Conservation (phyloP, 2,329 filamentous ascomycete species). For the Alternaria conjuncta region DNA sequence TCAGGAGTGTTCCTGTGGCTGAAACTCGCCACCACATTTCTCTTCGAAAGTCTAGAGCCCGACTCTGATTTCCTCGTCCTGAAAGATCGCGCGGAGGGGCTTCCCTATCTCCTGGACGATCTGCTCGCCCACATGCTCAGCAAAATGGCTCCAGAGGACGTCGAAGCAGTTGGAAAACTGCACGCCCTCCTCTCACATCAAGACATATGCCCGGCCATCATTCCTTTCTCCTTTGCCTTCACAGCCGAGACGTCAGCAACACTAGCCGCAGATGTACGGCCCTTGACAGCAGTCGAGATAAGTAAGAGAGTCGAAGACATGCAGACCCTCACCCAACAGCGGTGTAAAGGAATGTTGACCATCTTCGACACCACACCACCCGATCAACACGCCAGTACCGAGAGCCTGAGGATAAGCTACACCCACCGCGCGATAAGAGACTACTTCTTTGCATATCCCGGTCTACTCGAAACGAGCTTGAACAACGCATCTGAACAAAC, state of each 20-base stretch:
- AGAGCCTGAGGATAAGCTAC: conserved; percentile 31
- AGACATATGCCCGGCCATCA: conserved; percentile 27
- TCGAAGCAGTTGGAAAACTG: conserved; percentile 28
- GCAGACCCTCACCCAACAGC: conserved; percentile 21
- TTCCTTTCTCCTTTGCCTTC: conserved; percentile 33
- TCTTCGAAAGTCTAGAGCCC: conserved; percentile 28
- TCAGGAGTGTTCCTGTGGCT: conserved; percentile 38
- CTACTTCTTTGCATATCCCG: conserved; percentile 24
- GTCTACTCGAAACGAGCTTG: conserved; percentile 11
- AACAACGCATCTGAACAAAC: conserved; percentile 1
- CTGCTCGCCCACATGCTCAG: conserved; percentile 32
- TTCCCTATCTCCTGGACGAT: conserved; percentile 32
- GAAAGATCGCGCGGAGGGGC: conserved; percentile 28
- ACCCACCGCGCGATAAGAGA: conserved; percentile 32
- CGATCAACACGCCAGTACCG: conserved; percentile 13
- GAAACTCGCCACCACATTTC: conserved; percentile 27
- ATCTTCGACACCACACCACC: conserved; percentile 27
- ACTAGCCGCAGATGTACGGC: conserved; percentile 25
- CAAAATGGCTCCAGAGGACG: conserved; percentile 25
- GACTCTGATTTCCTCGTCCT: conserved; percentile 31
- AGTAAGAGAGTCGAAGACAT: conserved; percentile 25
- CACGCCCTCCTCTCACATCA: conserved; percentile 30
- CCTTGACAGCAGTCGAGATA: conserved; percentile 25
- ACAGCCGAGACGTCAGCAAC: conserved; percentile 25
- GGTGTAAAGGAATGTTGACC: conserved; percentile 29